Conservation (phyloP, 306 rosid species). For the Casuarina equisetifolia region DNA sequence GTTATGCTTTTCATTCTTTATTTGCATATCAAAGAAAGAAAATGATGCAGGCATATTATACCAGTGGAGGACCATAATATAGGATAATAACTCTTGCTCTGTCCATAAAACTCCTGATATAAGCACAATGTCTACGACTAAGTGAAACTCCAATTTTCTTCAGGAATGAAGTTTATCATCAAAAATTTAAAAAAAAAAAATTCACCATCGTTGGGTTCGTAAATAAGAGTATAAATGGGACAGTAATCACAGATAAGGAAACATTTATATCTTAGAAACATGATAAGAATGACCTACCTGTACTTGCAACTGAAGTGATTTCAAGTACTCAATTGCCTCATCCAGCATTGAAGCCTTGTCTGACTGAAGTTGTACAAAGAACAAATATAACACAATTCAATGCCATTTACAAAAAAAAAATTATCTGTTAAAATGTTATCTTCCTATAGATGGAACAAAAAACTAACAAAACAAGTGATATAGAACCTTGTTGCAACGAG, state of each 20-base stretch:
- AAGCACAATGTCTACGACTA: background rate
- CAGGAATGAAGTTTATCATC: background rate
- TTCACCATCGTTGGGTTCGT: too few relatives aligned
- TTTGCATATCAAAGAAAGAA: background rate
- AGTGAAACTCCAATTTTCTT: background rate
- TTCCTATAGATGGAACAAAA: constrained; percentile 1
- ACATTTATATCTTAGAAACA: background rate
- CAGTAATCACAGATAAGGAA: background rate
- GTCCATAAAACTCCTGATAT: background rate
- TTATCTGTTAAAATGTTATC: background rate
- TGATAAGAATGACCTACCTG: constrained; percentile 52
- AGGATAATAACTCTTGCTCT: background rate
- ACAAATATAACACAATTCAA: background rate
- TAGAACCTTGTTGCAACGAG: constrained; percentile 77
- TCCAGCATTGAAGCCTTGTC: constrained; percentile 95
- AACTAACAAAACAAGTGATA: background rate
- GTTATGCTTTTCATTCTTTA: background rate
- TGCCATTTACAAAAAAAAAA: constrained; percentile 10
- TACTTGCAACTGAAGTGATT: constrained; percentile 78
- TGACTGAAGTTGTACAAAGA: constrained; percentile 45
- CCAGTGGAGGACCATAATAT: background rate
- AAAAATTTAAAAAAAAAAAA: background rate
- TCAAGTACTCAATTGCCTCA: constrained; percentile 89
- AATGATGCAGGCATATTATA: background rate
- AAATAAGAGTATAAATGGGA: background rate